Conservation (phyloP, 2,329 filamentous ascomycete species). For the Trichoderma koningii region DNA sequence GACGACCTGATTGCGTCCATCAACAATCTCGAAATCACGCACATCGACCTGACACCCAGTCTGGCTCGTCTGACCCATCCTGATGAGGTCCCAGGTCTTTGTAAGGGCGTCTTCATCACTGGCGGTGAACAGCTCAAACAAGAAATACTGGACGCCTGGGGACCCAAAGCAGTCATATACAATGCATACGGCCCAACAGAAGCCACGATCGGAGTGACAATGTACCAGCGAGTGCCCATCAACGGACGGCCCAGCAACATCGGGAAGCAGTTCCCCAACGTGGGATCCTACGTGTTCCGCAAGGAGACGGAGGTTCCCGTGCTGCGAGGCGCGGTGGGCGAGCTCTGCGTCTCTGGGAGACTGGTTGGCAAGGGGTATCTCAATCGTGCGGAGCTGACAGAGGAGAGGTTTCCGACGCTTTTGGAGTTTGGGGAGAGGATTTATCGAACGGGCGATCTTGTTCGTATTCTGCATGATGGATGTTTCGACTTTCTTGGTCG, state of each 20-base stretch:
- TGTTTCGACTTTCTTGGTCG: conserved; percentile 87
- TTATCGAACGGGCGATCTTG: conserved; percentile 88
- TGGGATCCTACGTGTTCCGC: conserved; percentile 76
- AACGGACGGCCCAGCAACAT: conserved; percentile 87
- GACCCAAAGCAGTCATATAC: conserved; percentile 76
- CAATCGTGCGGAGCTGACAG: conserved; percentile 75
- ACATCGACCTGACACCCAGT: conserved; percentile 89
- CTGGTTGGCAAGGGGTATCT: conserved; percentile 90
- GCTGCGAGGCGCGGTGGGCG: conserved; percentile 75
- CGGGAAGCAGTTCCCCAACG: conserved; percentile 82
- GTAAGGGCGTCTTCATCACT: conserved; percentile 86
- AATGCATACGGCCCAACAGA: conserved; percentile 94
- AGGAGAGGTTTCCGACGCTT: conserved; percentile 72
- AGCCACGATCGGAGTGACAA: conserved; percentile 89
- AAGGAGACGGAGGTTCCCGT: conserved; percentile 72
- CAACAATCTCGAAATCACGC: conserved; percentile 72
- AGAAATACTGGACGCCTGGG: conserved; percentile 87
- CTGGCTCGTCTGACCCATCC: conserved; percentile 78
- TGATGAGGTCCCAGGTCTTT: conserved; percentile 76
- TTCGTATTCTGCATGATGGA: conserved; percentile 75
- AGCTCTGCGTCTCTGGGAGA: conserved; percentile 84
- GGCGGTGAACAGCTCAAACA: conserved; percentile 87
- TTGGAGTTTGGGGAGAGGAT: conserved; percentile 60
- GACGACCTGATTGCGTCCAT: conserved; percentile 79
- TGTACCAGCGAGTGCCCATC: conserved; percentile 76